phyloP scores from a whole-genome alignment of 2,329 filamentous ascomycete species.

The Dryadomyces quercivorus region DNA sequence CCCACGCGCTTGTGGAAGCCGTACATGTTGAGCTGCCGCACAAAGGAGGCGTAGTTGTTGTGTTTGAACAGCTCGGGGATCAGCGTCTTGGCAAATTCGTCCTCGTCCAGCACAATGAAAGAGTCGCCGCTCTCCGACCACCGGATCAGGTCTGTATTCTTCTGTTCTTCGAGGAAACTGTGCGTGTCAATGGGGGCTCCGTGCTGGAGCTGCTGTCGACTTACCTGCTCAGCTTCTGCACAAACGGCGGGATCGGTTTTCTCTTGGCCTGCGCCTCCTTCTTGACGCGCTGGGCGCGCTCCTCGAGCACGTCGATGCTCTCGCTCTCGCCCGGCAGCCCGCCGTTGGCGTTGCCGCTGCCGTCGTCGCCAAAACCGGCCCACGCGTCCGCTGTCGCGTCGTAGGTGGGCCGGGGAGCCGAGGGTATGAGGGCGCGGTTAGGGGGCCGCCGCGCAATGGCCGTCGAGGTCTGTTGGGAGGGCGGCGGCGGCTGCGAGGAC shows the following conservation, averaged over 20 bases:
- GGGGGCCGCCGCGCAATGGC: constrained; percentile 39
- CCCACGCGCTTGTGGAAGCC: constrained; percentile 95
- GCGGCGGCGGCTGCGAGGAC: constrained; percentile 8
- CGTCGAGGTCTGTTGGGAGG: constrained; percentile 23
- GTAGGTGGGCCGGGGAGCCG: constrained; percentile 25
- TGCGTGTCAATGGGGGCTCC: background rate
- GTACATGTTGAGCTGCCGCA: constrained; percentile 92
- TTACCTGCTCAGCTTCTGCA: constrained; percentile 93
- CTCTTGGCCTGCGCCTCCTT: constrained; percentile 78
- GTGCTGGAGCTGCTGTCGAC: no score
- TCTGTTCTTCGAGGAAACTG: constrained; percentile 86
- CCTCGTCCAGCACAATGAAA: constrained; percentile 92
- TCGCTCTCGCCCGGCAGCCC: constrained; percentile 42
- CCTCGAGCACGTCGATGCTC: constrained; percentile 67
- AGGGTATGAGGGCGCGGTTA: constrained; percentile 37
- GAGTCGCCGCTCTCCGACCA: constrained; percentile 97
- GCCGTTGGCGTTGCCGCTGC: background rate
- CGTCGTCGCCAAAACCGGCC: constrained; percentile 29
- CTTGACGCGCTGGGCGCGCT: constrained; percentile 69
- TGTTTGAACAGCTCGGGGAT: constrained; percentile 98
- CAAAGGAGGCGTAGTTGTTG: constrained; percentile 95
- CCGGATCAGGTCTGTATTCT: constrained; percentile 87
- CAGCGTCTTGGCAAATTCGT: constrained; percentile 94
- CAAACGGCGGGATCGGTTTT: constrained; percentile 94
- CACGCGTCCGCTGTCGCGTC: constrained; percentile 27